Evolutionary conservation across 2,329 filamentous ascomycete species (phyloP).

Genomic region (Beauveria sp.): DNA sequence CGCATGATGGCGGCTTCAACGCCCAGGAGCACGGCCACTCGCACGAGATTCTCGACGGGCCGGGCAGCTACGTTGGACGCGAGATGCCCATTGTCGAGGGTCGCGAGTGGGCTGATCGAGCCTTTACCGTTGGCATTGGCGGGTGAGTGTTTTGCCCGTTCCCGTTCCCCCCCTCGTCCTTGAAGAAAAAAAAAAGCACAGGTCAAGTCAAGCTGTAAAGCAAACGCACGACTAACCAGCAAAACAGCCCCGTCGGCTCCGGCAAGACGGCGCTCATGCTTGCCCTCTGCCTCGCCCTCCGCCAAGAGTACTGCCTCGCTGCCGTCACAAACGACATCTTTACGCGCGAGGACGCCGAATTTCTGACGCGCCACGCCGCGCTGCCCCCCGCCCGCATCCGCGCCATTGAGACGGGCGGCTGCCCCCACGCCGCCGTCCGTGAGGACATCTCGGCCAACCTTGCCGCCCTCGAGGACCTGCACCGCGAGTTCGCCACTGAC

Average conservation of each 20-base stretch:
- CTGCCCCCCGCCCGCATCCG: slow-evolving; percentile 77
- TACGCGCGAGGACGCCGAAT: slow-evolving; percentile 95
- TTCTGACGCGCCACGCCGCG: slow-evolving; percentile 79
- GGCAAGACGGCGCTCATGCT: slow-evolving; percentile 98
- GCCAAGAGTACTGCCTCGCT: slow-evolving; percentile 75
- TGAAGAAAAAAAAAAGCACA: no score
- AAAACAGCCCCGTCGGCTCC: slow-evolving; percentile 76
- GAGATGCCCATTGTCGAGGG: slow-evolving; percentile 93
- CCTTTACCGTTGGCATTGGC: slow-evolving; percentile 96
- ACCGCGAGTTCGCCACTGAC: slow-evolving; percentile 70
- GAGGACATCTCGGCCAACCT: slow-evolving; percentile 96
- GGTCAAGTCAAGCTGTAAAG: not conserved
- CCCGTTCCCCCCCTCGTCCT: not conserved
- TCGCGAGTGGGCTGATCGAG: slow-evolving; percentile 77
- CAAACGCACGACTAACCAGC: not conserved
- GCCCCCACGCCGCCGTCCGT: slow-evolving; percentile 91
- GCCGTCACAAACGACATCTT: slow-evolving; percentile 99
- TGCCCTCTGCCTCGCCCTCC: slow-evolving; percentile 77
- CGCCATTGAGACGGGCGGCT: slow-evolving; percentile 95
- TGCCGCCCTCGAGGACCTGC: slow-evolving; percentile 82
- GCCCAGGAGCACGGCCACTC: slow-evolving; percentile 80
- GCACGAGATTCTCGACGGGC: slow-evolving; percentile 91
- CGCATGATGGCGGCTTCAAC: slow-evolving; percentile 49
- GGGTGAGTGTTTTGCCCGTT: slow-evolving; percentile 51
- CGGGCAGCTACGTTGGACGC: slow-evolving; percentile 79